Base-by-base conservation (phyloP, 306 rosid genomes). In the Vicia sativa region DNA sequence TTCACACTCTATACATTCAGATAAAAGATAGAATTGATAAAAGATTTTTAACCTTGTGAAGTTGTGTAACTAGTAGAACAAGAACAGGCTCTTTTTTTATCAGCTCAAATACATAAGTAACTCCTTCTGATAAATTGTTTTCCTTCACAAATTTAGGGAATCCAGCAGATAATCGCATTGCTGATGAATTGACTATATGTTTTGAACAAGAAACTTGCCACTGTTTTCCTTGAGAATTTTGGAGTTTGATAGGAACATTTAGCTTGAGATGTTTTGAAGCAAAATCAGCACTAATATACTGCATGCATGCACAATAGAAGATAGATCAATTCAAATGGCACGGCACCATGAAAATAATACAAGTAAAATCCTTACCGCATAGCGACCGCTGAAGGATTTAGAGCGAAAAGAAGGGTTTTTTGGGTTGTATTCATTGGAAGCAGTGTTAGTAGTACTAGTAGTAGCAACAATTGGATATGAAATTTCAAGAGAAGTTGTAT, bases 251-350 rank as follows among this genome's bases (percentile, higher is more conserved):
- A 13, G 41, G 5, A 38, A 16, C 16, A 0, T 53, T 5, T 1
- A n/a, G 6, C 11, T 11, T 45, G 65, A 83, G 28, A 74, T 79
- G 59, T 50, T 77, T 71, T 0, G 0, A 2, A 54, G 62, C 53
- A 62, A 80, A 83, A 2, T 34, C 10, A 16, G 29, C 4, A 61
- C 72, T 67, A 26, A 80, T 61, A 71, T 42, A 26, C 89, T 85
- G 28, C 28, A 25, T 25, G 28, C 28, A 25, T 3, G 73, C 84
- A 71, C 53, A 63, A 26, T 0, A n/a, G 53, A 14, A 2, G 25
- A 31, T 3, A 34, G 13, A 31, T 29, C 23, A 10, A 37, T 10
- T 10, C 7, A 60, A 60, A 9, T 37, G 9, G 46, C 14, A 60
- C 0, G n/a, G n/a, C n/a, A n/a, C n/a, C 38, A 26, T 49, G 3